Evolutionary conservation across 2,329 filamentous ascomycete species (phyloP), one percentile per base, ranked within the genome.

Genomic region (Talaromyces sp.): DNA sequence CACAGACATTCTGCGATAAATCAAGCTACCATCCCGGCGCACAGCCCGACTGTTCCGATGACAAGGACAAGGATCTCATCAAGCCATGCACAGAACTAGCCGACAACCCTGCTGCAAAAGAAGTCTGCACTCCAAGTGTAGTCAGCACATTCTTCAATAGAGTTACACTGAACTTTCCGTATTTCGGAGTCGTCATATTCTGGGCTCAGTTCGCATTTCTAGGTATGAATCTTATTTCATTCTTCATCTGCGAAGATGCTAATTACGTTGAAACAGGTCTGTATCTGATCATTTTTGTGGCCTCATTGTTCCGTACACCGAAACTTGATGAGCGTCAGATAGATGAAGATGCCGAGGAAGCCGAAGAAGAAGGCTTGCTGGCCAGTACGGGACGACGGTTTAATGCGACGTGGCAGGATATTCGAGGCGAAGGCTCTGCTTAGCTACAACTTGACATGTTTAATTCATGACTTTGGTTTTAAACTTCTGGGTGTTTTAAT

Each of bases 151-250:
- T 99, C 78, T 84, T 99, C 69, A 97, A 98, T 78, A 89, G 93
- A 52, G 87, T 97, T 67, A 93, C 91, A 25, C 86, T 97, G 73
- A 97, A 96, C 75, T 99, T 95, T 85, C 93, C 95, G 6, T 92
- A 97, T 75, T 96, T 99, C 73, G 95, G 95, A 11, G 88, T 90
- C 11, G 81, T 98, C n/a, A 86, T 92, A 70, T 99, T 98, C 78
- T 99, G 93, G 93, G 91, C 93, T 0, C 95, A 99, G 73, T 98
- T 97, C 74, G 90, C 86, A 13, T 98, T 99, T 80, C 79, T 99
- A 50, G 90, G 81, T 81, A 76, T 70, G 74, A 41, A 11, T 41
- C n/a, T 33, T 1, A 25, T 22, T 19, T 13, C 9, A 8, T n/a
- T 37, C 15, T 3, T 45, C 5, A 19, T 31, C 15, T 11, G 3